Percentiles rank a stretch among this genome's conserved stretches.
These are phyloP conservation scores for Gigaspora rosea DNA, from an alignment of 192 early-diverging fungal species.

Conservation along the genomic window DNA sequence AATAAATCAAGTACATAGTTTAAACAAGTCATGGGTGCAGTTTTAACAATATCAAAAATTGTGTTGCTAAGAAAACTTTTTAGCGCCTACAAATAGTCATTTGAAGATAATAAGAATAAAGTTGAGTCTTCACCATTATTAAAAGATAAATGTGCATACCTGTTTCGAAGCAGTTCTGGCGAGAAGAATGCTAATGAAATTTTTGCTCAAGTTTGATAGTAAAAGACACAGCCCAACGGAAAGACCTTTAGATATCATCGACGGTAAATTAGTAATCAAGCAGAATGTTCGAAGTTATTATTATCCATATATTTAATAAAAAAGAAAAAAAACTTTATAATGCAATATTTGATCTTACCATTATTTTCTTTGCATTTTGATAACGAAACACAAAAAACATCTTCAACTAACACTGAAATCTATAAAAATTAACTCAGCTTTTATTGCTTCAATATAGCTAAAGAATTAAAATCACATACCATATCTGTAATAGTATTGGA, in stretches of 20 bases:
- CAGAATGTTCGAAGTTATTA: not conserved
- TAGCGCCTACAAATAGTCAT: not conserved
- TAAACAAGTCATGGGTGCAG: not conserved
- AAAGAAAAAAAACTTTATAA: not conserved
- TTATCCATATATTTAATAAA: not conserved
- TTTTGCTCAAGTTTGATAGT: not conserved
- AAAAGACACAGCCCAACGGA: conserved; percentile 11
- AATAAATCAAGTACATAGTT: conserved; percentile 10
- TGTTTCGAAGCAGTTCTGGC: not conserved
- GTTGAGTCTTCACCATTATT: not conserved
- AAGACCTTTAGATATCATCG: not conserved
- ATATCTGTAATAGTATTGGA: not conserved
- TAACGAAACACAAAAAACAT: conserved; percentile 4
- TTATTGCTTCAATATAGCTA: not conserved
- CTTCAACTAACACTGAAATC: not conserved
- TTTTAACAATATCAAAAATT: not conserved
- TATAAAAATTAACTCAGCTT: not conserved
- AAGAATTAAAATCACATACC: not conserved
- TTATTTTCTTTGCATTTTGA: conserved; percentile 7
- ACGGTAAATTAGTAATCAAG: not conserved
- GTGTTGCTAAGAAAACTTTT: not conserved
- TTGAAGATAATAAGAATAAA: not conserved
- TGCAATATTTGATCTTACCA: not conserved
- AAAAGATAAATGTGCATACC: not conserved
- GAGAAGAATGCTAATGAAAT: not conserved